Percentiles rank a stretch among this genome's conserved stretches.
Evolutionary conservation across 192 early-diverging fungal genomes (phyloP).

Genomic region (Coemansia sp.): DNA sequence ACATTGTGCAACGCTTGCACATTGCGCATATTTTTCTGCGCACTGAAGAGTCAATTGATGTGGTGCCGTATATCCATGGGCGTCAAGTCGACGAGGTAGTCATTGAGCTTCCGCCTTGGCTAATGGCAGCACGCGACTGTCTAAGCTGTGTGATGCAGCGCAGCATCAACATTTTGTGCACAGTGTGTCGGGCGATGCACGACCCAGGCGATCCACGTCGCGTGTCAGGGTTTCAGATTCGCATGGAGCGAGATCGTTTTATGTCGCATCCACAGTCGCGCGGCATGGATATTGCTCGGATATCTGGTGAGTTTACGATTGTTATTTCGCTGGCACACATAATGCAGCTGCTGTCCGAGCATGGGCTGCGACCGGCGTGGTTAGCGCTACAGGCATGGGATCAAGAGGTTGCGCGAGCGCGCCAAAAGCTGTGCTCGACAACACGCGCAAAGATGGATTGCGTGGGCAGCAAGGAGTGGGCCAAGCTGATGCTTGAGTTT

Average conservation of each 20-base stretch:
- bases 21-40: slow-evolving; percentile 81
- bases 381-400: slow-evolving; percentile 35
- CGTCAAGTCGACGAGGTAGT: slow-evolving; percentile 66
- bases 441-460: slow-evolving; percentile 50
- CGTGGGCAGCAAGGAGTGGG: slow-evolving; percentile 49
- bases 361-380: slow-evolving; percentile 50
- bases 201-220: slow-evolving; percentile 32
- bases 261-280: slow-evolving; percentile 9
- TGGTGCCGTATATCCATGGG: slow-evolving; percentile 70
- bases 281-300: slow-evolving; percentile 21
- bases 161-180: slow-evolving; percentile 52
- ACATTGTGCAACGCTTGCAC: slow-evolving; percentile 72
- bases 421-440: slow-evolving; percentile 22
- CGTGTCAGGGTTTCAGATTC: slow-evolving; percentile 32
- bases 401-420: slow-evolving; percentile 32
- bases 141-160: slow-evolving; percentile 55
- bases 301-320: slow-evolving; percentile 57
- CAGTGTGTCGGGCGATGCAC: slow-evolving; percentile 38
- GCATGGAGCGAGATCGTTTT: slow-evolving; percentile 41
- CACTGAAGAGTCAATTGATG: slow-evolving; percentile 86
- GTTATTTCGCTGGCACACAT: slow-evolving; percentile 54
- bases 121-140: slow-evolving; percentile 44
- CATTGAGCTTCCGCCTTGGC: slow-evolving; percentile 56
- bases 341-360: slow-evolving; percentile 53
- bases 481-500: slow-evolving; percentile 25